A percentile compares a stretch with the other conserved stretches of the same genome.
phyloP scores from a whole-genome alignment of 352 stramenopile genomes.

The Globisporangium splendens region DNA sequence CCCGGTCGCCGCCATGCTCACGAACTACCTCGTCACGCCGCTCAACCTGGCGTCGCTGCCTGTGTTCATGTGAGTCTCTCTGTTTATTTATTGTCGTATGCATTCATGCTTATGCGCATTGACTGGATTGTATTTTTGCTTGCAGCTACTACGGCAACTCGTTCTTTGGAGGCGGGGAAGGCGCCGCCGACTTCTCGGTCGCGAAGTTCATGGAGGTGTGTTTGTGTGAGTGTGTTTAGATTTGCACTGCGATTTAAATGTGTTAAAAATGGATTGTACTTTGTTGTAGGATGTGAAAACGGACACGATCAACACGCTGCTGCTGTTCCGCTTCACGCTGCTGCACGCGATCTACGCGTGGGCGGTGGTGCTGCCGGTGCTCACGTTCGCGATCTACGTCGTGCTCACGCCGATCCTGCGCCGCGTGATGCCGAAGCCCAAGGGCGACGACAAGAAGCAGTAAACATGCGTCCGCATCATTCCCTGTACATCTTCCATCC shows the following conservation, averaged over 20 bases:
- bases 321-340: conserved; percentile 77
- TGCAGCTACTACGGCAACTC: conserved; percentile 59
- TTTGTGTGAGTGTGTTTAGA: background rate
- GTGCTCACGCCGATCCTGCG: conserved; percentile 65
- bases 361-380: conserved; percentile 58
- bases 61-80: conserved; percentile 67
- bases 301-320: conserved; percentile 69
- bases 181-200: conserved; percentile 61
- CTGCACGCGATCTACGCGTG: conserved; percentile 81
- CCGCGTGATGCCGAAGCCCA: conserved; percentile 60
- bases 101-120: background rate
- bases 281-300: conserved; percentile 49
- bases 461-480: background rate
- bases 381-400: conserved; percentile 59
- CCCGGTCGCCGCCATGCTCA: conserved; percentile 77
- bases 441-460: conserved; percentile 30
- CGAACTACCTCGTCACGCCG: conserved; percentile 76
- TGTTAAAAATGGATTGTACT: background rate
- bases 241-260: background rate
- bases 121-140: background rate
- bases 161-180: conserved; percentile 37
- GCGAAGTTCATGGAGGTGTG: conserved; percentile 53
- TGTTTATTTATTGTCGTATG: too few relatives aligned
- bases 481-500: too few relatives aligned
- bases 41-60: conserved; percentile 76